These are phyloP conservation scores for Sclerotinia glacialis DNA, from an alignment of 2,329 filamentous ascomycete genomes.

Conservation along the genomic window DNA sequence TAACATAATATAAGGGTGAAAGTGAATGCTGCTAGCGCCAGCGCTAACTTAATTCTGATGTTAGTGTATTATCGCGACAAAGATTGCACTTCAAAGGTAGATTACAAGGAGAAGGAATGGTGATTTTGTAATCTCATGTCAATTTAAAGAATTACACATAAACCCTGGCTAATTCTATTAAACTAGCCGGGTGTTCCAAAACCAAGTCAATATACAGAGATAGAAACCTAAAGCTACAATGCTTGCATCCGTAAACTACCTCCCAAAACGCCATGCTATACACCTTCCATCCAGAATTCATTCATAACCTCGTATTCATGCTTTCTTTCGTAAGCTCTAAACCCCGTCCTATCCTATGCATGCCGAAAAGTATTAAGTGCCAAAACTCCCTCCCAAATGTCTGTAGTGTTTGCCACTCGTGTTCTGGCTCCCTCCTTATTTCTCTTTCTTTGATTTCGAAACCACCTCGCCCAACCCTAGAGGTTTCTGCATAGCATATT, in stretches of 20 bases:
- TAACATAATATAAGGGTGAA: too few species aligned
- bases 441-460: conserved; percentile 41
- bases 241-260: not conserved
- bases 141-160: not conserved
- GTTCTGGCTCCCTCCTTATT: not conserved
- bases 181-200: not conserved
- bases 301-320: conserved; percentile 15
- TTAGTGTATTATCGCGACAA: too few species aligned
- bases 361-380: conserved; percentile 3
- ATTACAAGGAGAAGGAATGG: not conserved
- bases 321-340: conserved; percentile 13
- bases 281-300: conserved; percentile 4
- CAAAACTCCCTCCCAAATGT: conserved; percentile 4
- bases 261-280: conserved; percentile 19
- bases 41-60: too few species aligned
- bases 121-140: not conserved
- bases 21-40: too few species aligned
- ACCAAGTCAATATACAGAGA: not conserved
- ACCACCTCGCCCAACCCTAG: not conserved
- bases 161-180: not conserved
- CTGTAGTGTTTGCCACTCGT: not conserved
- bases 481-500: conserved; percentile 16
- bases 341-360: not conserved
- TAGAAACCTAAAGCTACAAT: not conserved
- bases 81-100: too few species aligned